Percentiles rank a stretch among this genome's conserved stretches.
Conservation (phyloP, 306 rosid genomes). For the Sphenostylis stenocarpa region DNA sequence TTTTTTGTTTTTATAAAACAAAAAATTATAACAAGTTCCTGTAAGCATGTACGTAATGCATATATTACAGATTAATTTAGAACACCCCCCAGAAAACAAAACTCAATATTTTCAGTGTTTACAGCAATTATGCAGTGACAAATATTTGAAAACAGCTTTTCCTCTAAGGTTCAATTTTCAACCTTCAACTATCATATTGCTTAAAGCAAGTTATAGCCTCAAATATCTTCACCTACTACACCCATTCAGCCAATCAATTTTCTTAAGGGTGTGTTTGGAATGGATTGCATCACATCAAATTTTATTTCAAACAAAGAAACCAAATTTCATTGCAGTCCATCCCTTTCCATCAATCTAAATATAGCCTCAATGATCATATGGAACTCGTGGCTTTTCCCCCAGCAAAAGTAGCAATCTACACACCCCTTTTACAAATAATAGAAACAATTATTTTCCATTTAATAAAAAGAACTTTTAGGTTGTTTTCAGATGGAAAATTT, state of each 20-base stretch:
- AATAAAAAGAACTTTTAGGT: no score
- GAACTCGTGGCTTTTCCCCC: neutral
- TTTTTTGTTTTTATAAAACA: no score
- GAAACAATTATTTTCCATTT: neutral
- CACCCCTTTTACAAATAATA: no score
- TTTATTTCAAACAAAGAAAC: neutral
- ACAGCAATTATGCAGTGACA: neutral
- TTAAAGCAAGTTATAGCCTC: neutral
- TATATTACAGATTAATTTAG: no score
- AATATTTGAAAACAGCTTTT: neutral
- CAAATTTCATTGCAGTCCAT: neutral
- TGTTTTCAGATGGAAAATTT: no score
- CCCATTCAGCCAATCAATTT: neutral
- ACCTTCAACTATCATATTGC: neutral
- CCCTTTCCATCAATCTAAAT: neutral
- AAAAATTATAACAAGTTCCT: no score
- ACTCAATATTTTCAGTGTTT: neutral
- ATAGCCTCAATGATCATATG: neutral
- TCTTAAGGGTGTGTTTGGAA: neutral
- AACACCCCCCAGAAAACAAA: neutral
- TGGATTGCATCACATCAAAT: neutral
- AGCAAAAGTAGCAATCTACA: no score
- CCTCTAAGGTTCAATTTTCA: neutral
- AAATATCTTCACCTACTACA: neutral
- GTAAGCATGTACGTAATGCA: no score